A percentile compares a stretch with the other conserved stretches of the same genome.
Evolutionary conservation across 208 protist genomes (phyloP).

Genomic region (Perkinsela sp.): DNA sequence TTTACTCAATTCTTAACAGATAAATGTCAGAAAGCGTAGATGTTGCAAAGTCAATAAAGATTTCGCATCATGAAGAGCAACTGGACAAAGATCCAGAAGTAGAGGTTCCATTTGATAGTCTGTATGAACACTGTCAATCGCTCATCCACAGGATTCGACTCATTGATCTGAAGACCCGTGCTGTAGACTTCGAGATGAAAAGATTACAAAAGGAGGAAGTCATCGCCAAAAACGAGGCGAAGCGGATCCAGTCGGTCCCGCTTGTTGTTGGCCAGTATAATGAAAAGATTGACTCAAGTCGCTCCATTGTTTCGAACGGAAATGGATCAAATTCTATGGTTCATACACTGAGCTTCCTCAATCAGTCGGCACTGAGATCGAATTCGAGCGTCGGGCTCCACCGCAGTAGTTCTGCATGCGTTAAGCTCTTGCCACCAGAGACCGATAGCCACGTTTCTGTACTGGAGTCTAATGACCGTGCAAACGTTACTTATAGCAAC

Average conservation of each 20-base stretch:
- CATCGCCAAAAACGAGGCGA: conserved; percentile 73
- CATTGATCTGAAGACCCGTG: no score
- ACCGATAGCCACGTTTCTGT: conserved; percentile 89
- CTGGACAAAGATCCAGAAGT: no score
- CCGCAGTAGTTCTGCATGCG: conserved; percentile 88
- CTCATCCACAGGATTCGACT: no score
- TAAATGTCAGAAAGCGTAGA: no score
- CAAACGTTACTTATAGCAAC: conserved; percentile 79
- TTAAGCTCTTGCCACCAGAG: conserved; percentile 88
- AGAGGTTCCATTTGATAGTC: no score
- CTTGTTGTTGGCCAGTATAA: conserved; percentile 96
- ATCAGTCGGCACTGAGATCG: conserved; percentile 93
- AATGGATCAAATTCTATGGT: conserved; percentile 91
- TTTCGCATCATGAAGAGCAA: no score
- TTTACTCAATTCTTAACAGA: no score
- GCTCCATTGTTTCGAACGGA: conserved; percentile 77
- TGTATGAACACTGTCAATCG: no score
- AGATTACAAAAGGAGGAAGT: conserved; percentile 55
- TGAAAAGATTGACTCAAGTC: conserved; percentile 90
- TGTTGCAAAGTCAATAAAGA: no score
- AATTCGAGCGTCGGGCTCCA: conserved; percentile 93
- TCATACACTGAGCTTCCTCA: conserved; percentile 82
- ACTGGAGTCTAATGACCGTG: conserved; percentile 59
- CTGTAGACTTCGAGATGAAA: conserved; percentile 54
- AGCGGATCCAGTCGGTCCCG: conserved; percentile 96